Evolutionary conservation across 371 early-diverging fungal genomes (phyloP), one percentile per base, ranked within the genome.

Genomic region (Entomophthora muscae): DNA sequence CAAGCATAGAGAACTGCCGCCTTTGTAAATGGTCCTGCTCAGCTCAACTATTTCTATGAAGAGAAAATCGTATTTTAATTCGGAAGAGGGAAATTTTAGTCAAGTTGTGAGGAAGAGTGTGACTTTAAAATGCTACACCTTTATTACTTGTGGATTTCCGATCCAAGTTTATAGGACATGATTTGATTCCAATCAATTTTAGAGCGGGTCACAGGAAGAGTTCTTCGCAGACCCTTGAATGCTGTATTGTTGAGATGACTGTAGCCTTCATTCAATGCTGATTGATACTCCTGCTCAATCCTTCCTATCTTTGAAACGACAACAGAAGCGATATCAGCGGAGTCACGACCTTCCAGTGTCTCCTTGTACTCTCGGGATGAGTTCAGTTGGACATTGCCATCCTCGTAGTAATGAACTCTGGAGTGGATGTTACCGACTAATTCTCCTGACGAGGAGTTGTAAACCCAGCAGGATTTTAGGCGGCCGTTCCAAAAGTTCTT

Each of bases 351-450:
- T 33, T 30, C 32, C 42, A 23, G 53, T 55, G 69, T 70, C 1
- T 72, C 71, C n/a, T 76, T 74, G 55, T 83, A 67, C 0, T 83
- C 83, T 68, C 89, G 87, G 24, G 76, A 76, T 21, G 89, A 77
- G 64, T 89, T 85, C 64, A 94, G 71, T 72, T 98, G 98, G 52
- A 98, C 95, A 66, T 98, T 98, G 28, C 98, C 98, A 66, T 98
- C 95, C 76, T 98, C 98, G 71, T 90, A 98, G 73, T 98, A 98
- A 68, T 98, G 98, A 22, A 96, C 92, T 57, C 83, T 77, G 27
- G 86, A 81, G 68, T 82, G 81, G 51, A 89, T 67, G 12, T 65
- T 66, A 1, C 95, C 95, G 64, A 75, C 83, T 17, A 94, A 68
- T 42, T 78, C 76, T 30, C 75, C 77, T 0, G 81, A 69, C 30